Evolutionary conservation across 768 basidiomycete species (phyloP).

Genomic region (Gymnopilus dilepis): DNA sequence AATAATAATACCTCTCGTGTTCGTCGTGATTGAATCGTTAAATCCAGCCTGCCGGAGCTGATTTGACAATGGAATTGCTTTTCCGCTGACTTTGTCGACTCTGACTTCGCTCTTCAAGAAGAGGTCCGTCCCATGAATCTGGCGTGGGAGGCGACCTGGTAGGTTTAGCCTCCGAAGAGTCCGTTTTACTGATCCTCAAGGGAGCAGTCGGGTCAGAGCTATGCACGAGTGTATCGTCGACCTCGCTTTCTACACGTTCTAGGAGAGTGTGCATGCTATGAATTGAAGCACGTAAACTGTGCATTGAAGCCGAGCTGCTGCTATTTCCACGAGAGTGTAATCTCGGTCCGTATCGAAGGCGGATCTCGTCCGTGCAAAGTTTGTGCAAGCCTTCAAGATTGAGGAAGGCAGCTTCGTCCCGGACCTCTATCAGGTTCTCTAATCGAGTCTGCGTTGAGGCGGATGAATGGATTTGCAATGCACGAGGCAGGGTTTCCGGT

Average conservation of each 20-base stretch:
- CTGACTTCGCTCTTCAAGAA: conserved; percentile 34
- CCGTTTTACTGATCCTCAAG: conserved; percentile 5
- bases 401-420: conserved; percentile 82
- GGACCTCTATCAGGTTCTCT: conserved; percentile 73
- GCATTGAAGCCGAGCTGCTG: conserved; percentile 42
- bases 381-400: conserved; percentile 66
- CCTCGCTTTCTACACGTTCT: conserved; percentile 52
- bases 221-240: conserved; percentile 14
- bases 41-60: conserved; percentile 36
- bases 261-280: conserved; percentile 66
- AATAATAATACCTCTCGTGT: neutral
- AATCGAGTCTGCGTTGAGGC: conserved; percentile 48
- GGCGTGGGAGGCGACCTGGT: conserved; percentile 47
- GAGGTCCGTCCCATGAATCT: conserved; percentile 46
- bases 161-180: conserved; percentile 13
- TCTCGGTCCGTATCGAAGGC: conserved; percentile 49
- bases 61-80: conserved; percentile 40
- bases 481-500: conserved; percentile 62
- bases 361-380: conserved; percentile 73
- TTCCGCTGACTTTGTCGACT: conserved; percentile 33
- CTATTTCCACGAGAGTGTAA: conserved; percentile 48
- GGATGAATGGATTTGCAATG: conserved; percentile 52
- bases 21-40: conserved; percentile 10
- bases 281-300: conserved; percentile 59
- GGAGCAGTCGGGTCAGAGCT: conserved; percentile 1